Conservation (phyloP, 2,329 filamentous ascomycete species). For the Cytospora mali region DNA sequence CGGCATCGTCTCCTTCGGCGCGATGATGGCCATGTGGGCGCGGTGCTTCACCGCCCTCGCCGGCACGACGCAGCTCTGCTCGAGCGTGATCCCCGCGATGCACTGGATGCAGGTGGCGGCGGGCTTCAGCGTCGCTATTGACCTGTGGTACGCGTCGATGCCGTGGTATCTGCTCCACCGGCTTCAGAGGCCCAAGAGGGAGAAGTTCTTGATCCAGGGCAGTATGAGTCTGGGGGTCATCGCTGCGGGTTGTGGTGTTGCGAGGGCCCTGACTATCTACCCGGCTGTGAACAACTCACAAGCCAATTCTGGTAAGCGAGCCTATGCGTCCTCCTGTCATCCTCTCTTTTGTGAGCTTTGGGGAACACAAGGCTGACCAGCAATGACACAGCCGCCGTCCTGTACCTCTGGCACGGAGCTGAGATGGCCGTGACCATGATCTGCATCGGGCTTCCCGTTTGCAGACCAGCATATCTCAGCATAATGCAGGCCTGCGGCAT, state of each 20-base stretch:
- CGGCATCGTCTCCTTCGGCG: conserved; percentile 28
- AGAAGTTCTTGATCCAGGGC: conserved; percentile 26
- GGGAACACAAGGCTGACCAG: too few relatives aligned
- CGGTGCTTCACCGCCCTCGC: conserved; percentile 23
- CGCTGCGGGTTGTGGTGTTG: conserved; percentile 24
- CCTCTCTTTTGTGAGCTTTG: background rate
- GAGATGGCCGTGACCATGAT: conserved; percentile 30
- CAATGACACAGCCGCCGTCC: conserved; percentile 16
- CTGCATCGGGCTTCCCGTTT: conserved; percentile 26
- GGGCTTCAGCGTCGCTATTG: conserved; percentile 21
- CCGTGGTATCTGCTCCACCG: conserved; percentile 26
- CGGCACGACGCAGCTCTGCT: conserved; percentile 19
- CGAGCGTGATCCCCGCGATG: conserved; percentile 19
- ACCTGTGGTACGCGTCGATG: conserved; percentile 27
- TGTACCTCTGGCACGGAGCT: conserved; percentile 28
- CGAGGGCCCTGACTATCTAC: conserved; percentile 25
- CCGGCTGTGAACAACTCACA: conserved; percentile 19
- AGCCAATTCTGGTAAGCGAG: conserved; percentile 25
- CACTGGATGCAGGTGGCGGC: conserved; percentile 27
- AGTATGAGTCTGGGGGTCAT: conserved; percentile 27
- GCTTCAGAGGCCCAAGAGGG: conserved; percentile 22
- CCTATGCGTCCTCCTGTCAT: background rate
- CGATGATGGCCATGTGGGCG: conserved; percentile 29
- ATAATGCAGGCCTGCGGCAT: conserved; percentile 25
- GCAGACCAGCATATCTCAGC: conserved; percentile 24